Base-by-base conservation (phyloP, 257 asterid genomes). In the Petrea volubilis region DNA sequence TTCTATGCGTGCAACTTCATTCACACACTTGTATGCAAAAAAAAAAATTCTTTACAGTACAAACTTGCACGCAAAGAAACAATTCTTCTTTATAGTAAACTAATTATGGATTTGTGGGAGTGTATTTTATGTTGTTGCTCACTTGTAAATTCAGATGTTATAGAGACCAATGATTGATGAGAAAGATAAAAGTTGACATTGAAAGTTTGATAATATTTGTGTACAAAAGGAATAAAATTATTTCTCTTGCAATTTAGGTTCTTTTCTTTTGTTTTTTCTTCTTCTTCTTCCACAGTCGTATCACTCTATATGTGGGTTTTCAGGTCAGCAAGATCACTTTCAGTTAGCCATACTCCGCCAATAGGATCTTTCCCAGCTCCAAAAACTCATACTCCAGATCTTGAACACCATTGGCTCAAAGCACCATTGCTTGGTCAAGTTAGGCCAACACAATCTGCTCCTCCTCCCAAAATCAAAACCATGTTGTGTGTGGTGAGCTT, bases 251-350 rank as follows among this genome's bases (percentile, higher is more conserved):
- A 58, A 40, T 27, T 68, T 8, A 17, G 23, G 14, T 50, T 50
- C 38, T 10, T 8, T 52, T 55, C n/a, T n/a, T n/a, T n/a, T n/a
- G n/a, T n/a, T n/a, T n/a, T n/a, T n/a, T n/a, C n/a, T n/a, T n/a
- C n/a, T n/a, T n/a, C n/a, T 49, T 52, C 8, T 9, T 53, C 50
- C 36, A 10, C 6, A 21, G 34, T 52, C 49, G 34, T 34, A 6
- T 60, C 17, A 64, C 63, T 58, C 36, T 34, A 25, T 57, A 40
- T 44, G 64, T 70, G 73, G 11, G 63, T 68, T 68, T 29, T 56
- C 86, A 90, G 95, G 90, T 90, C 96, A 49, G 96, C 96, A 57
- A 82, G 96, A 84, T 90, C 89, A 63, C 88, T 90, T 63, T 76
- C 92, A 41, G 82, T 81, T 43, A 79, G 87, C 52, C 82, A 71